Conservation (phyloP, 2,329 filamentous ascomycete species). For the Cladosporium colombiae region DNA sequence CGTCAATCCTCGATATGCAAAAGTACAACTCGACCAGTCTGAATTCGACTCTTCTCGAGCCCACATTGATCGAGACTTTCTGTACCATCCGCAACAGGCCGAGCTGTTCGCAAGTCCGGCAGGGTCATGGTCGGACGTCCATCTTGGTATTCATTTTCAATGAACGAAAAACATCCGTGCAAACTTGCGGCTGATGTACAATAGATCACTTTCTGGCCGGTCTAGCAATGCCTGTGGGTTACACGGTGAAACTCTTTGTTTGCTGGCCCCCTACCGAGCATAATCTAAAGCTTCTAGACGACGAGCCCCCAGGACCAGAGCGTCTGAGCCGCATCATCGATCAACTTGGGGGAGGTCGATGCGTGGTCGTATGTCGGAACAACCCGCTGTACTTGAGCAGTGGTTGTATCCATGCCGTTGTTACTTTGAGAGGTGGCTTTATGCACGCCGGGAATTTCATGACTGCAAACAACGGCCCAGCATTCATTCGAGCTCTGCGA, state of each 20-base stretch:
- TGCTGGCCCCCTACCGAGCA: constrained; percentile 14
- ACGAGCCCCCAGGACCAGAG: constrained; percentile 11
- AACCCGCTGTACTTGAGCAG: constrained; percentile 13
- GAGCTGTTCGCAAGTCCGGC: constrained; percentile 12
- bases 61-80: constrained; percentile 12
- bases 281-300: constrained; percentile 14
- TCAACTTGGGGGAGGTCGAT: constrained; percentile 1
- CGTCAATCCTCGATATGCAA: constrained; percentile 16
- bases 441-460: constrained; percentile 11
- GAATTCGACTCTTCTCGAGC: constrained; percentile 13
- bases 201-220: constrained; percentile 15
- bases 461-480: constrained; percentile 11
- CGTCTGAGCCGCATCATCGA: constrained; percentile 12
- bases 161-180: constrained; percentile 2
- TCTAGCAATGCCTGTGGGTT: constrained; percentile 12
- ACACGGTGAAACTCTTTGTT: constrained; percentile 13
- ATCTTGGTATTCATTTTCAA: constrained; percentile 13
- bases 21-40: constrained; percentile 10
- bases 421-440: constrained; percentile 9
- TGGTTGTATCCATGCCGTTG: constrained; percentile 11
- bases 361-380: constrained; percentile 11
- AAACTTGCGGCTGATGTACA: constrained; percentile 11
- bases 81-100: constrained; percentile 10
- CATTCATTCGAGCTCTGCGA: constrained; percentile 13
- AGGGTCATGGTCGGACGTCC: constrained; percentile 14